Evolutionary conservation across 2,329 filamentous ascomycete genomes (phyloP), one percentile per base, ranked within the genome.

Genomic region (Emmonsiellopsis sp.): DNA sequence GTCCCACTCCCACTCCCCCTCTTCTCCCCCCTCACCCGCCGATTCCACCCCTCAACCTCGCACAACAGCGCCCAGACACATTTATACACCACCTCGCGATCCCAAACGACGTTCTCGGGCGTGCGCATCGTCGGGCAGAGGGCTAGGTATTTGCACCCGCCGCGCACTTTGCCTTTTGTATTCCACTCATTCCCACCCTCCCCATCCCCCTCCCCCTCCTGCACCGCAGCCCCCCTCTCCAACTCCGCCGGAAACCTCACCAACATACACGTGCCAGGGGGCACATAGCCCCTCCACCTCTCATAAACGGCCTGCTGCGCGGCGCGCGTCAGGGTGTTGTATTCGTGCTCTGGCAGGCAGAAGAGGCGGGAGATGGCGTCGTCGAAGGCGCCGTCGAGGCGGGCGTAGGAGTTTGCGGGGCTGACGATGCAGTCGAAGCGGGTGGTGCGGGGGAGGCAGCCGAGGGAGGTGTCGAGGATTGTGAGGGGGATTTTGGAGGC

Each of bases 51-150:
- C 40, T 79, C 75, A 1, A 80, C 56, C 14, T 73, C 68, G 57
- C 72, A 75, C 17, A 80, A 60, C 55, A 81, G 59, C 57, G 70
- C 74, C 78, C 77, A 80, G 0, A 78, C 61, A 63, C 76, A 77
- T 61, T 80, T 74, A 56, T 78, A 80, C 2, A 80, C 71, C 7
- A 81, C 67, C 61, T 80, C 78, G 2, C 70, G 65, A 58, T 80
- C 73, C 77, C 78, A 80, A 5, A 45, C 57, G 8, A 72, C 74
- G 21, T 67, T 57, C 4, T 65, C 56, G 0, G 77, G 77, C 34
- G 70, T 61, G 14, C 76, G 67, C 78, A 80, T 81, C 0, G 77
- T 80, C 27, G 78, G 78, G 60, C 77, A 80, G 1, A 81, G 63
- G 4, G 73, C 76, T 1, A 81, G 55, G 55, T 71, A 74, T 2